Evolutionary conservation across 2,329 filamentous ascomycete genomes (phyloP).

Genomic region (Sclerotinia nivalis): DNA sequence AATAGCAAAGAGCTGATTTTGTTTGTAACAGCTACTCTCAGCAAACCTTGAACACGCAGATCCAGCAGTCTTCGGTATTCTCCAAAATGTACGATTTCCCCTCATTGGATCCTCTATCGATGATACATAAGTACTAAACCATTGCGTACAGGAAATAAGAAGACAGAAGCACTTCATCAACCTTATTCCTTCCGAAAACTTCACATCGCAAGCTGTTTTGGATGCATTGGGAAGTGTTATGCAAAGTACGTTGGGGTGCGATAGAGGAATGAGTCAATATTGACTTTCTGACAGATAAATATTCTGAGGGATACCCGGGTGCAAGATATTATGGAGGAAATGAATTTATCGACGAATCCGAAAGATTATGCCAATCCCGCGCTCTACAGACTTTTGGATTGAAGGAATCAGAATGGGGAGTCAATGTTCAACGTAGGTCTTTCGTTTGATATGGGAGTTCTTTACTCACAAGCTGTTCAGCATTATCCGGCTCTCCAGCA

Average conservation of each 20-base stretch:
- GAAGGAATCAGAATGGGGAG: slow-evolving; percentile 85
- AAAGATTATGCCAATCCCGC: slow-evolving; percentile 85
- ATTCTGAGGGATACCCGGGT: slow-evolving; percentile 96
- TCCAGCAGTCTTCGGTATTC: slow-evolving; percentile 81
- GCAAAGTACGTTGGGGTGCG: slow-evolving; percentile 66
- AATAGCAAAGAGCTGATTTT: slow-evolving; percentile 25
- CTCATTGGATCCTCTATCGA: background rate
- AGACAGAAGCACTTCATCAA: slow-evolving; percentile 99
- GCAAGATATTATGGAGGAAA: slow-evolving; percentile 97
- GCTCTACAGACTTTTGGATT: slow-evolving; percentile 86
- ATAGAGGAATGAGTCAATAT: slow-evolving; percentile 43
- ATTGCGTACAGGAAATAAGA: slow-evolving; percentile 72
- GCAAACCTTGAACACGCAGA: slow-evolving; percentile 81
- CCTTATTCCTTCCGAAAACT: slow-evolving; percentile 92
- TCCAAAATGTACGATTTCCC: slow-evolving; percentile 70
- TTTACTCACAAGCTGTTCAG: slow-evolving; percentile 34
- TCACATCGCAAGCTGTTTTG: slow-evolving; percentile 88
- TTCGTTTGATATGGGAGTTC: slow-evolving; percentile 2
- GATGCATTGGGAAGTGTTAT: slow-evolving; percentile 91
- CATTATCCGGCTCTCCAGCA: slow-evolving; percentile 59
- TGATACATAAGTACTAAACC: slow-evolving; percentile 18
- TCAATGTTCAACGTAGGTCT: slow-evolving; percentile 82
- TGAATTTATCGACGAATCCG: slow-evolving; percentile 89
- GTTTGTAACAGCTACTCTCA: slow-evolving; percentile 66
- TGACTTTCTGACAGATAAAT: slow-evolving; percentile 69